These are phyloP conservation scores for Albugo laibachii DNA, from an alignment of 352 stramenopile genomes.

Conservation along the genomic window DNA sequence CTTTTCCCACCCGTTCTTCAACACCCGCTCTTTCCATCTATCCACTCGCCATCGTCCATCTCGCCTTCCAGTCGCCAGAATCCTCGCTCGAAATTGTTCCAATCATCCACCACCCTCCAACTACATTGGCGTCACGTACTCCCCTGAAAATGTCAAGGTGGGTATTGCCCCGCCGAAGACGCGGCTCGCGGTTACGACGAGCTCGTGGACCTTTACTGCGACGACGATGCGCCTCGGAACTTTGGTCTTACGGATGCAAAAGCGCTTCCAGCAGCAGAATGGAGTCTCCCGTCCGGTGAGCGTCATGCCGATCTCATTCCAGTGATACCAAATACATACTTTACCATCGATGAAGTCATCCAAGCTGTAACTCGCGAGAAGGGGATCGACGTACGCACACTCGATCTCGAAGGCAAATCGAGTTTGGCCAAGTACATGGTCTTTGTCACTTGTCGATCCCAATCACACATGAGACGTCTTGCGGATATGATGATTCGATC, in stretches of 20 bases:
- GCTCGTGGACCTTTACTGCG: constrained; percentile 59
- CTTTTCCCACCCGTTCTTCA: too few relatives aligned
- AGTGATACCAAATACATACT: constrained; percentile 31
- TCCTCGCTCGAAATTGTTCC: too few relatives aligned
- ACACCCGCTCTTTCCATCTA: too few relatives aligned
- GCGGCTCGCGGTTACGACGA: constrained; percentile 69
- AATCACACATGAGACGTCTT: constrained; percentile 75
- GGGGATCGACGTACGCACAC: constrained; percentile 54
- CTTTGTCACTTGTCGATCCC: constrained; percentile 66
- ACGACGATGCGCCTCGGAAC: constrained; percentile 52
- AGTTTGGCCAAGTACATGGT: constrained; percentile 79
- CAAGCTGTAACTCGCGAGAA: constrained; percentile 47
- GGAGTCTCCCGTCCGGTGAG: constrained; percentile 37
- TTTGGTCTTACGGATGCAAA: constrained; percentile 22
- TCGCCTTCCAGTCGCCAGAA: too few relatives aligned
- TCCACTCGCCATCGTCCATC: too few relatives aligned
- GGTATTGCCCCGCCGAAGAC: constrained; percentile 66
- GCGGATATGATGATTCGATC: constrained; percentile 76
- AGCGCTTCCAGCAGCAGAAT: constrained; percentile 17
- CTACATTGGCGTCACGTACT: constrained; percentile 51
- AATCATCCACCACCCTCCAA: too few relatives aligned
- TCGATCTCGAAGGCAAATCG: constrained; percentile 54
- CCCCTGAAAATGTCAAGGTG: constrained; percentile 58
- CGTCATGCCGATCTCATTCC: constrained; percentile 62
- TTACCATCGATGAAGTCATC: constrained; percentile 52